Base-by-base conservation (phyloP, 2,329 filamentous ascomycete genomes). In the Clarireedia sp. region DNA sequence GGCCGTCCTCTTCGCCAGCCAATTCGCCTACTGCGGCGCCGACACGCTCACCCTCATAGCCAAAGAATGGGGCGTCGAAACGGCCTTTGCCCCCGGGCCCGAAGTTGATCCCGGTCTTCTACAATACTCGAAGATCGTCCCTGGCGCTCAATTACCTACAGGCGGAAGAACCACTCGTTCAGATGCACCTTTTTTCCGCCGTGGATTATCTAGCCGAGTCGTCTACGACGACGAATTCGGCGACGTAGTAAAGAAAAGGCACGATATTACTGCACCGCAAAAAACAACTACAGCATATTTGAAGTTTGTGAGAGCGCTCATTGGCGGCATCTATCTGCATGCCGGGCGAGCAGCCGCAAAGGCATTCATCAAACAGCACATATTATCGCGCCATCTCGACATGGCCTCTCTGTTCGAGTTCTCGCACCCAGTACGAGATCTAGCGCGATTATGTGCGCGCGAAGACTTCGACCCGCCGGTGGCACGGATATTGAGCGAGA, bases 101-200 rank as follows among this genome's bases (percentile, higher is more conserved):
- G 92, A 97, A 73, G 91, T 97, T 55, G 94, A 99, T 69, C 86
- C 91, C 0, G 94, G 92, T 5, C 76, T 95, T 53, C 76, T 99
- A 58, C 94, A 97, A 69, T 95, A 90, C 77, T 74, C 74, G 68
- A 71, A 78, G 52, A 64, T 74, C 5, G 67, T 70, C 50, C 68
- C 73, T 16, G 75, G 76, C 19, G 67, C 75, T 21, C 68, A 73
- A 49, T 60, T 69, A 66, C n/a, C 65, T 69, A n/a, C 2, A 5
- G 75, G 67, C 60, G 80, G 74, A 75, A 79, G 75, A 43, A 80
- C 73, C 62, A 71, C 74, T 48, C 78, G 81, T 46, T 69, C 75
- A 43, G 80, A 85, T 66, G 70, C 71, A 55, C 69, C 74, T 46
- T 65, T 75, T 40, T 86, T 78, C 75, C 79, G 86, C 58, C 81